phyloP scores from a whole-genome alignment of 2,329 filamentous ascomycete species.

The Fusarium nurragi region DNA sequence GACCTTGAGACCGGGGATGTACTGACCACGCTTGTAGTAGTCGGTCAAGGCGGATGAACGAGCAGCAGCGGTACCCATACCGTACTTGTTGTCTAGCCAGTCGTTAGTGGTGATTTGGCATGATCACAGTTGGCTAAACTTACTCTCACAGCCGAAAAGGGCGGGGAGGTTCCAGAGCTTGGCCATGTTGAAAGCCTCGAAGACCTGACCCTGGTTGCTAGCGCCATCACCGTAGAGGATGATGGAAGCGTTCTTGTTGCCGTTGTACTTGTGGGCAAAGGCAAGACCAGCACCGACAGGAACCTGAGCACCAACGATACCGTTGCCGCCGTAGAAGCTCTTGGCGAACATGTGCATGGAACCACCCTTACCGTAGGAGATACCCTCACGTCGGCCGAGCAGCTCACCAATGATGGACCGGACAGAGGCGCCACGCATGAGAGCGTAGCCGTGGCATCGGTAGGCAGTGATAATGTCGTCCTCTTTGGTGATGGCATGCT shows the following conservation, averaged over 20 bases:
- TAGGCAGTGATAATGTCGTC: constrained; percentile 98
- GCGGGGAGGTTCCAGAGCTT: constrained; percentile 98
- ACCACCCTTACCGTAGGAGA: constrained; percentile 98
- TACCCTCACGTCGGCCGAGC: constrained; percentile 92
- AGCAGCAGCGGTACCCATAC: constrained; percentile 97
- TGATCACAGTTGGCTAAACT: constrained; percentile 52
- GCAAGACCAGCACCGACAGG: constrained; percentile 96
- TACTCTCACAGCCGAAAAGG: constrained; percentile 98
- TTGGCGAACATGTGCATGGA: constrained; percentile 99
- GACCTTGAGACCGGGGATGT: constrained; percentile 98
- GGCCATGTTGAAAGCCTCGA: constrained; percentile 99
- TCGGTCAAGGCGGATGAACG: constrained; percentile 96
- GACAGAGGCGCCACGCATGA: constrained; percentile 93
- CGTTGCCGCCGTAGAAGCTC: constrained; percentile 98
- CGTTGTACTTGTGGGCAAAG: constrained; percentile 95
- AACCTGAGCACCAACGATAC: constrained; percentile 98
- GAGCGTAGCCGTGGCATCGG: constrained; percentile 97
- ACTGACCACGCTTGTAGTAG: constrained; percentile 99
- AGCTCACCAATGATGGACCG: constrained; percentile 96
- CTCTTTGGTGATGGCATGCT: constrained; percentile 89
- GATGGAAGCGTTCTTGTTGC: constrained; percentile 84
- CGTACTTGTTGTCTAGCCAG: constrained; percentile 95
- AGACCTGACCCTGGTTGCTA: constrained; percentile 98
- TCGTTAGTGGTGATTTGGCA: constrained; percentile 17
- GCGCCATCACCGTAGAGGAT: constrained; percentile 98